Evolutionary conservation across 371 early-diverging fungal genomes (phyloP).

Genomic region (Entomophthora muscae): DNA sequence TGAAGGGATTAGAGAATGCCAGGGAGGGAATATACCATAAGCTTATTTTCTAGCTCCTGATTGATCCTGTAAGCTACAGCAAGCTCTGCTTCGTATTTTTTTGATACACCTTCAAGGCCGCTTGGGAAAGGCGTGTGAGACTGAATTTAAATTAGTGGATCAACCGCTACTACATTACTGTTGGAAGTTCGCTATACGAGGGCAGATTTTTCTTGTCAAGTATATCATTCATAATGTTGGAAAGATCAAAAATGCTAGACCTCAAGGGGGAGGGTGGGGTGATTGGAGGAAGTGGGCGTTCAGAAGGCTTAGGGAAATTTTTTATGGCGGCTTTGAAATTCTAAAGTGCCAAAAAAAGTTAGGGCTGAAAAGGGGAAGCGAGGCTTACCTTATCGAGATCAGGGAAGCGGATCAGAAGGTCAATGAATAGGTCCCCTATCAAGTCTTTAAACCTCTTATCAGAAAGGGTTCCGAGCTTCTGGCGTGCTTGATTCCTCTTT

Average conservation of each 20-base stretch:
- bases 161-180: not conserved
- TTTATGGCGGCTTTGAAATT: not conserved
- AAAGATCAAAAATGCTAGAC: not conserved
- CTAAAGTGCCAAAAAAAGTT: not conserved
- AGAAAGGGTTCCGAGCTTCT: conserved; percentile 84
- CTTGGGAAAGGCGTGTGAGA: not conserved
- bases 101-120: not conserved
- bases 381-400: conserved; percentile 12
- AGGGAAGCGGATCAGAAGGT: conserved; percentile 56
- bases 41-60: conserved; percentile 4
- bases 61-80: not conserved
- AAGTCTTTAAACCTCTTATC: conserved; percentile 73
- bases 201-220: not conserved
- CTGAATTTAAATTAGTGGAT: not conserved
- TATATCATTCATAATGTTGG: not conserved
- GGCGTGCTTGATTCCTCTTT: conserved; percentile 91
- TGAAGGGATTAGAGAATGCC: not conserved
- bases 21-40: not conserved
- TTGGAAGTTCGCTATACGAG: not conserved
- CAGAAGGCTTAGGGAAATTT: not conserved
- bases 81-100: conserved; percentile 4
- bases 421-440: conserved; percentile 77
- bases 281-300: not conserved
- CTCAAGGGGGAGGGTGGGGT: not conserved
- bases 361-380: not conserved